Base-by-base conservation (phyloP, 495 filamentous ascomycete genomes). In the Aspergillus bridgeri region DNA sequence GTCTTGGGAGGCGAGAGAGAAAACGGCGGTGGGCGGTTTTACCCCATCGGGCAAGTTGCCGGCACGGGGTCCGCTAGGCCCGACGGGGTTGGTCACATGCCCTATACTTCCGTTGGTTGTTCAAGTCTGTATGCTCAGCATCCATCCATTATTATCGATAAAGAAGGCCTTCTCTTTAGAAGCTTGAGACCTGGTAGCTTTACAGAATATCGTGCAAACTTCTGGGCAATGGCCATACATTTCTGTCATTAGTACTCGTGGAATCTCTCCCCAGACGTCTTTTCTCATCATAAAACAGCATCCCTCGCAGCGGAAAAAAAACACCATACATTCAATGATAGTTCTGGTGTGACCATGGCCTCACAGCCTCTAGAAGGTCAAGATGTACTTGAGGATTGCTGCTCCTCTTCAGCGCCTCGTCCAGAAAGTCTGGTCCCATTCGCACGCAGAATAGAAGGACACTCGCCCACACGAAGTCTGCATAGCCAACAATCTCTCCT, bases 11-110 rank as follows among this genome's bases (percentile, higher is more conserved):
- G 27, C 17, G 17, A 50, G 17, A 7, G 21, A 25, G 22, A 15
- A 18, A 22, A 54, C 29, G 13, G 43, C 52, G 19, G 52, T 23
- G 43, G 52, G 52, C 52, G 15, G 1, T 46, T 54, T 54, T 54
- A 42, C 52, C 52, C 42, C 23, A 44, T 46, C 42, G 9, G 52
- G 38, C 18, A 23, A n/a, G 17, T 5, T 19, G 23, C 6, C n/a
- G 13, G 33, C 33, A 38, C 33, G 33, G 29, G 27, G 51, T 5
- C 18, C 17, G 51, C 38, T 38, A 53, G 22, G 23, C 18, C 18
- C 18, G 1, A 38, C 13, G 11, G 9, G 33, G 33, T 3, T 3
- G 33, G 33, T 38, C 33, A 29, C 27, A 3, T 29, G 27, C 6
- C 27, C 6, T 3, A 6, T 29, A 6, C 27, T 7, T n/a, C n/a